Base-by-base conservation (phyloP, 2,329 filamentous ascomycete species). In the Arthroderma sp. region DNA sequence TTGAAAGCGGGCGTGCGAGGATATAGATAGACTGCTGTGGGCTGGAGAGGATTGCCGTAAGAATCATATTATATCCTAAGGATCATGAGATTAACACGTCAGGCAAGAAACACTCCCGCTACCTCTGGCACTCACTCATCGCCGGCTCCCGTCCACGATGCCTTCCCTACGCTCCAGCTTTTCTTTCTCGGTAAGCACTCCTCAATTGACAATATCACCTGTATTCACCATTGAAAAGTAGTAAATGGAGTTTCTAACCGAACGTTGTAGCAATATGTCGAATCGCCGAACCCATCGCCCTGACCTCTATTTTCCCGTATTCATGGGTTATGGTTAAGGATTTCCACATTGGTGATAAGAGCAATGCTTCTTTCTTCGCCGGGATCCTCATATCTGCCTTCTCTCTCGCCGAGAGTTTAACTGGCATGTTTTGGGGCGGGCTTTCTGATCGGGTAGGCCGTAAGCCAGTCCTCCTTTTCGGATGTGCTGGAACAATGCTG, bases 291-390 rank as follows among this genome's bases (percentile, higher is more conserved):
- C 88, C 88, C 22, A 89, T 95, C 55, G 87, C 88, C 42, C 75
- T 95, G 51, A 94, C 87, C 1, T 91, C 85, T 58, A 91, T 94
- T 63, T 93, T 89, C 56, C 88, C 88, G 15, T 95, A 94, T 63
- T 85, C 85, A 48, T 93, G 83, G 83, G 75, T 82, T 48, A 78
- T 89, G 53, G 80, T 89, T 53, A 84, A 84, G 63, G 73, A 78
- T 54, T 86, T 86, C 63, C 58, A 84, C 36, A 73, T 88, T 53
- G 83, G 81, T 50, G 73, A 77, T 54, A 76, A 79, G 53, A 69
- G 76, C 65, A 77, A 88, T 77, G 84, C 85, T 49, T 93, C 80
- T 33, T 89, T 85, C 66, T 94, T 93, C 64, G 83, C 88, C 29
- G 88, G 88, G 42, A 70, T 91, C 52, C 78, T 94, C 61, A 87